A percentile compares a stretch with the other conserved stretches of the same genome.
These are phyloP conservation scores for Chaetomium olivaceum DNA, from an alignment of 2,329 filamentous ascomycete species.

Conservation along the genomic window DNA sequence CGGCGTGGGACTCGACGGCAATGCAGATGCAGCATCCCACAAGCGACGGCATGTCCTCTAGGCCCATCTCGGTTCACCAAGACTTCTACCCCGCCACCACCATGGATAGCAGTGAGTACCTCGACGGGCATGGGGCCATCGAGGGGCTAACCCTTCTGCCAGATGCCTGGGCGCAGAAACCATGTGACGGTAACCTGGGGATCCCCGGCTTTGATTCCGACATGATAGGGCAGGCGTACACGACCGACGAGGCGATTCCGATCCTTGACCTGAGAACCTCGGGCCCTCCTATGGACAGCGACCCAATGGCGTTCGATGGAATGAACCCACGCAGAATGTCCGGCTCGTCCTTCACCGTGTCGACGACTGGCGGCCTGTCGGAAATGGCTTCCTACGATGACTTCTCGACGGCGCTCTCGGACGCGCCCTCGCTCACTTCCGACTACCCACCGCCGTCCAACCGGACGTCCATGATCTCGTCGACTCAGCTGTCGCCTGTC, in stretches of 20 bases:
- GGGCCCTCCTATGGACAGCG: conserved; percentile 51
- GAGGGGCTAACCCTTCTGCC: conserved; percentile 29
- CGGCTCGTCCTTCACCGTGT: conserved; percentile 73
- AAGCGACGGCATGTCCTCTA: conserved; percentile 52
- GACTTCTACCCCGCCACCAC: conserved; percentile 55
- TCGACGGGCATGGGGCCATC: conserved; percentile 16
- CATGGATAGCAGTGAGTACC: conserved; percentile 51
- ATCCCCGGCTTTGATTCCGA: conserved; percentile 58
- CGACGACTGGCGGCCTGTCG: conserved; percentile 63
- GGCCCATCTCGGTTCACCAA: conserved; percentile 59
- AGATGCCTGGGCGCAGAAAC: conserved; percentile 56
- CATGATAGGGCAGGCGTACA: conserved; percentile 64
- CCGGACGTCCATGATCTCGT: conserved; percentile 68
- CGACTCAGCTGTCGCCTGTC: conserved; percentile 70
- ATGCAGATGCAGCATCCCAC: conserved; percentile 53
- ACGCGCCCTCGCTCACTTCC: conserved; percentile 65
- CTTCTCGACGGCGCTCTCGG: conserved; percentile 64
- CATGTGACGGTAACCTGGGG: conserved; percentile 58
- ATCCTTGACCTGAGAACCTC: conserved; percentile 61
- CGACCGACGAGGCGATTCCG: conserved; percentile 62
- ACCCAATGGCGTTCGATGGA: conserved; percentile 53
- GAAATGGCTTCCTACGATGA: conserved; percentile 73
- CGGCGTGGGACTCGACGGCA: conserved; percentile 59
- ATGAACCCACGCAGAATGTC: conserved; percentile 64
- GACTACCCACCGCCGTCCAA: conserved; percentile 68